Conservation (phyloP, 208 protist genomes). For the Pavlovales sp. region DNA sequence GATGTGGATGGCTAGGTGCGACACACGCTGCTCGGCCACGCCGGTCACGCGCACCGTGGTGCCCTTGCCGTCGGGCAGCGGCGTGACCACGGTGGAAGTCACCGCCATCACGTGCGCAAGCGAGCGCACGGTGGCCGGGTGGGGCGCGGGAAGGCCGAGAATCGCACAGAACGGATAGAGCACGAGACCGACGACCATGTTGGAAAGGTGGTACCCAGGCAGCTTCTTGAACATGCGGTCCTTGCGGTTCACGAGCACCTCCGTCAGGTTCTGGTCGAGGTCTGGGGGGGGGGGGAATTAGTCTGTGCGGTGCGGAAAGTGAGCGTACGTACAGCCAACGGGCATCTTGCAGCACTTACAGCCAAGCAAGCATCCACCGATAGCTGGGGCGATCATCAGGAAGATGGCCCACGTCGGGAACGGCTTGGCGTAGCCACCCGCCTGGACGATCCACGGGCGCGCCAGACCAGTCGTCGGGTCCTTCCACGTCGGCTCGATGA, state of each 20-base stretch:
- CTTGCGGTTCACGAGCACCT: neutral
- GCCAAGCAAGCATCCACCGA: neutral
- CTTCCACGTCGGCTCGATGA: no score
- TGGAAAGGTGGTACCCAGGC: neutral
- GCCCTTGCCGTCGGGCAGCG: neutral
- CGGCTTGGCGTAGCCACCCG: no score
- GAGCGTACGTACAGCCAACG: no score
- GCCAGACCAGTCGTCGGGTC: no score
- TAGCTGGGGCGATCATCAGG: neutral
- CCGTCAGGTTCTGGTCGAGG: neutral
- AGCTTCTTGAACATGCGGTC: neutral
- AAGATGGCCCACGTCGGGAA: neutral
- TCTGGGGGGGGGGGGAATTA: no score
- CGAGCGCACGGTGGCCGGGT: neutral
- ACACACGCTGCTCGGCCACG: neutral
- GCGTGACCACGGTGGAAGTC: neutral
- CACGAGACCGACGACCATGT: neutral
- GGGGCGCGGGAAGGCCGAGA: neutral
- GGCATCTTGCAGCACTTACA: no score
- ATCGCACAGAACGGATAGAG: neutral
- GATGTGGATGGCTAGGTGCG: neutral
- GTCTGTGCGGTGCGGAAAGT: no score
- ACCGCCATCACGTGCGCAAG: neutral
- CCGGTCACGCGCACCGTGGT: no score
- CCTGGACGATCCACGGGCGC: no score